Evolutionary conservation across 1,284 basidiomycete genomes (phyloP).

Genomic region (Trichosporon faecale): DNA sequence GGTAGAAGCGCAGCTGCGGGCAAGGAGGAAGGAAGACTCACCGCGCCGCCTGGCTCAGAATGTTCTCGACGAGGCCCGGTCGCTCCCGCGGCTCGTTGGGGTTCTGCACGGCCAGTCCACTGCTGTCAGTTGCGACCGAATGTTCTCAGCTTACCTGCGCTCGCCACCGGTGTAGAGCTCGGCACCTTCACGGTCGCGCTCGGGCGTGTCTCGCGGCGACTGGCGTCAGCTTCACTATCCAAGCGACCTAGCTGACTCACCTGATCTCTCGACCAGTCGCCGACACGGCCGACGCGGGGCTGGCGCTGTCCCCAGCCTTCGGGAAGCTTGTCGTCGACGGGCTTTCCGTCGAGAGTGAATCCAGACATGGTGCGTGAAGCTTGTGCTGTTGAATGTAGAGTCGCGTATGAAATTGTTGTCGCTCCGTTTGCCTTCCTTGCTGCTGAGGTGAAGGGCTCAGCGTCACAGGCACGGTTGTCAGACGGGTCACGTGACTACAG

Average conservation of each 20-base stretch:
- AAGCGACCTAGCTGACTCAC: background rate
- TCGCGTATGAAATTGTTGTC: background rate
- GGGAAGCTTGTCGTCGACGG: constrained; percentile 33
- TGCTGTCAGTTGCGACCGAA: constrained; percentile 44
- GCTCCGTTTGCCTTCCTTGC: background rate
- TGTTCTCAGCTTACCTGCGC: constrained; percentile 51
- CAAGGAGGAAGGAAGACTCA: constrained; percentile 54
- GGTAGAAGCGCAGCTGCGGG: background rate
- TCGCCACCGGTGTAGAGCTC: constrained; percentile 66
- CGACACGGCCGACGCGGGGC: constrained; percentile 17
- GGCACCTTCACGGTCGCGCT: constrained; percentile 36
- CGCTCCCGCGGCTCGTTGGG: constrained; percentile 59
- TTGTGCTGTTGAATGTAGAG: background rate
- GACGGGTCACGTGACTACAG: constrained; percentile 11
- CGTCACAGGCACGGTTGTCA: constrained; percentile 9
- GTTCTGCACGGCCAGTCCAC: constrained; percentile 86
- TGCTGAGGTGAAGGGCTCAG: background rate
- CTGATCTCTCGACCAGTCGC: constrained; percentile 11
- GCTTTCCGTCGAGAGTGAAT: constrained; percentile 34
- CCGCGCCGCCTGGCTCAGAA: constrained; percentile 78
- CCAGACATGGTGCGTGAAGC: constrained; percentile 7
- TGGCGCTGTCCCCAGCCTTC: constrained; percentile 44
- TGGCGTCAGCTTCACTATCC: background rate
- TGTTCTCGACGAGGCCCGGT: constrained; percentile 67
- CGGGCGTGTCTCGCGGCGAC: constrained; percentile 33